These are phyloP conservation scores for Didymella pomorum DNA, from an alignment of 2,329 filamentous ascomycete genomes.

Conservation along the genomic window DNA sequence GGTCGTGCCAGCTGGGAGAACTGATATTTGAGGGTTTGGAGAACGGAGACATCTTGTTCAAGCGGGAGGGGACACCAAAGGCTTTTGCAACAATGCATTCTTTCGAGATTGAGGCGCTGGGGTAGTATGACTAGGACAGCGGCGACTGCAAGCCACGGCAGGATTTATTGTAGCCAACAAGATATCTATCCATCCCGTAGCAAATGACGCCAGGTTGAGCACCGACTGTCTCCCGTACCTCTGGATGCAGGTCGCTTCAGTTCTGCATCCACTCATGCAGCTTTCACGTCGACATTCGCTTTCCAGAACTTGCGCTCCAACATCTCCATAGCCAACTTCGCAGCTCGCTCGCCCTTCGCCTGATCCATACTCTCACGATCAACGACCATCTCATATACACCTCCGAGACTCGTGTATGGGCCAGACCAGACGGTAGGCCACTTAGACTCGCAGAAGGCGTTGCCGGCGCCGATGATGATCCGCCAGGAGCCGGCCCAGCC, in stretches of 20 bases:
- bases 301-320: slow-evolving; percentile 23
- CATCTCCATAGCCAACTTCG: slow-evolving; percentile 12
- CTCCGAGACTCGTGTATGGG: slow-evolving; percentile 25
- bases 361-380: slow-evolving; percentile 22
- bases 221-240: too few species aligned
- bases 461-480: slow-evolving; percentile 19
- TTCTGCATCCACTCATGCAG: neutral
- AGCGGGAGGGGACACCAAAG: neutral
- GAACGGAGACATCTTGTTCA: neutral
- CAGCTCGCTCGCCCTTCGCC: slow-evolving; percentile 10
- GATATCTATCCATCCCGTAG: too few species aligned
- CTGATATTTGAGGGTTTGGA: neutral
- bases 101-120: neutral
- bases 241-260: too few species aligned
- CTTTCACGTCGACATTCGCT: neutral
- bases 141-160: too few species aligned
- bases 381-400: slow-evolving; percentile 25
- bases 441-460: slow-evolving; percentile 22
- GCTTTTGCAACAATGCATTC: neutral
- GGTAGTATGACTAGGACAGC: neutral
- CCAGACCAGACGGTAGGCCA: slow-evolving; percentile 32
- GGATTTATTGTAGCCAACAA: too few species aligned
- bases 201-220: too few species aligned
- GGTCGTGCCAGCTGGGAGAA: neutral
- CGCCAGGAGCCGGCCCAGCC: slow-evolving; percentile 33